A percentile compares a stretch with the other conserved stretches of the same genome.
Evolutionary conservation across 2,329 filamentous ascomycete genomes (phyloP).

Genomic region (Cordyceps cicadae): DNA sequence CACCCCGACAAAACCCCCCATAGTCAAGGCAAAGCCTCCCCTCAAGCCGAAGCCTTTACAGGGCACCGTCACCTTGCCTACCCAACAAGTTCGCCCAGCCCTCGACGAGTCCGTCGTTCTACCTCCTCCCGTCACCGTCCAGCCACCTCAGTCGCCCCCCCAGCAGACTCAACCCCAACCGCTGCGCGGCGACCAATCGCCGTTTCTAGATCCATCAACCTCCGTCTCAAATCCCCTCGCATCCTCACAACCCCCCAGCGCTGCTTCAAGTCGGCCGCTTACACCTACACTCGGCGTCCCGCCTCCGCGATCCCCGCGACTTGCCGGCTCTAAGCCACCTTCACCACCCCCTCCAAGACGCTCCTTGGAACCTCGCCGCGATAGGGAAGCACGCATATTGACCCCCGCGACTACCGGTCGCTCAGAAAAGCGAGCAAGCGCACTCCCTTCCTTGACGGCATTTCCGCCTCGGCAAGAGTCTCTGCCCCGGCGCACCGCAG

Average conservation of each 20-base stretch:
- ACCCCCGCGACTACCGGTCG: neutral
- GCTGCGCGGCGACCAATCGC: constrained; percentile 32
- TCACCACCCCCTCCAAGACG: constrained; percentile 57
- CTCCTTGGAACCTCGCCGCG: constrained; percentile 49
- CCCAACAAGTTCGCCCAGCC: constrained; percentile 17
- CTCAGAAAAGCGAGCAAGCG: constrained; percentile 21
- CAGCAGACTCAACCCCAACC: constrained; percentile 34
- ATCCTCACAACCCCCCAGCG: constrained; percentile 40
- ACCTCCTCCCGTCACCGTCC: constrained; percentile 58
- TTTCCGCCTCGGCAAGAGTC: constrained; percentile 43
- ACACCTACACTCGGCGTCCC: constrained; percentile 38
- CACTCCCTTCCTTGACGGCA: neutral
- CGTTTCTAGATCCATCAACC: constrained; percentile 41
- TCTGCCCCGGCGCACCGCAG: constrained; percentile 16
- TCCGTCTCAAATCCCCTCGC: constrained; percentile 34
- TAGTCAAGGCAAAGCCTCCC: constrained; percentile 28
- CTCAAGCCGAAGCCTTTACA: constrained; percentile 27
- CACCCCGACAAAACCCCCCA: constrained; percentile 22
- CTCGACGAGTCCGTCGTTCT: constrained; percentile 22
- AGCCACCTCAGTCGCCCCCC: constrained; percentile 63
- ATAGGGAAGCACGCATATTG: constrained; percentile 29
- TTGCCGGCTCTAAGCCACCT: constrained; percentile 43
- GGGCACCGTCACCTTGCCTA: neutral
- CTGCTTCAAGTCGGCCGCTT: constrained; percentile 43
- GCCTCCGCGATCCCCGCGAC: constrained; percentile 36